Percentiles rank a stretch among this genome's conserved stretches.
Conservation (phyloP, 2,329 filamentous ascomycete species). For the Alternaria sp. region DNA sequence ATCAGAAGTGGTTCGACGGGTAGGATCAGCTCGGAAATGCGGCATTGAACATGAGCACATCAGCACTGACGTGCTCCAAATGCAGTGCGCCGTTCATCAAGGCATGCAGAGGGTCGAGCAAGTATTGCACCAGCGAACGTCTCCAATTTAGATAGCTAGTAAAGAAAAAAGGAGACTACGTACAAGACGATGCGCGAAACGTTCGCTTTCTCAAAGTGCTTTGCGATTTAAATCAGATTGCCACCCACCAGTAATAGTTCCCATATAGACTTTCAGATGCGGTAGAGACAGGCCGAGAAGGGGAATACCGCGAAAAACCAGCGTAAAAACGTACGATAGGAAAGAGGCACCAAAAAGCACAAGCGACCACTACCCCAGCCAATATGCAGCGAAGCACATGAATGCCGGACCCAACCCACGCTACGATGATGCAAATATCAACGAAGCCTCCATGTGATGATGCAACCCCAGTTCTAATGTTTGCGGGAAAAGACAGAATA, state of each 20-base stretch:
- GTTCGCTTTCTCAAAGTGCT: conserved; percentile 19
- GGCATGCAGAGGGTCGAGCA: not conserved
- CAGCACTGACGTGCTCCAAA: not conserved
- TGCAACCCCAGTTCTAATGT: conserved; percentile 35
- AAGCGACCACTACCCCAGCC: conserved; percentile 33
- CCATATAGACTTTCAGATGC: conserved; percentile 11
- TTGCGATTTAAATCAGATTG: conserved; percentile 21
- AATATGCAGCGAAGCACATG: conserved; percentile 29
- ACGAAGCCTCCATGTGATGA: conserved; percentile 30
- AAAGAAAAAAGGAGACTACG: conserved; percentile 12
- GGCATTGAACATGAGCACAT: not conserved
- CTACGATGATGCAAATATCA: conserved; percentile 33
- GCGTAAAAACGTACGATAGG: conserved; percentile 16
- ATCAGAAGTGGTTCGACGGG: not conserved
- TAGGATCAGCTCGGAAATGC: not conserved
- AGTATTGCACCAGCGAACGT: conserved; percentile 17
- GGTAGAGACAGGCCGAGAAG: conserved; percentile 19
- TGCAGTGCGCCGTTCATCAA: not conserved
- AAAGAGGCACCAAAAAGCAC: conserved; percentile 26
- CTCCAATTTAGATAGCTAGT: conserved; percentile 20
- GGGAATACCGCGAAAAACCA: conserved; percentile 19
- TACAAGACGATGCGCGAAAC: conserved; percentile 13
- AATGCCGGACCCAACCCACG: conserved; percentile 27
- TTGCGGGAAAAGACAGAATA: conserved; percentile 31
- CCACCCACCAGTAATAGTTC: conserved; percentile 24